A percentile compares a stretch with the other conserved stretches of the same genome.
Conservation (phyloP, 805 yeast genomes). For the Wickerhamiella bombiphila region DNA sequence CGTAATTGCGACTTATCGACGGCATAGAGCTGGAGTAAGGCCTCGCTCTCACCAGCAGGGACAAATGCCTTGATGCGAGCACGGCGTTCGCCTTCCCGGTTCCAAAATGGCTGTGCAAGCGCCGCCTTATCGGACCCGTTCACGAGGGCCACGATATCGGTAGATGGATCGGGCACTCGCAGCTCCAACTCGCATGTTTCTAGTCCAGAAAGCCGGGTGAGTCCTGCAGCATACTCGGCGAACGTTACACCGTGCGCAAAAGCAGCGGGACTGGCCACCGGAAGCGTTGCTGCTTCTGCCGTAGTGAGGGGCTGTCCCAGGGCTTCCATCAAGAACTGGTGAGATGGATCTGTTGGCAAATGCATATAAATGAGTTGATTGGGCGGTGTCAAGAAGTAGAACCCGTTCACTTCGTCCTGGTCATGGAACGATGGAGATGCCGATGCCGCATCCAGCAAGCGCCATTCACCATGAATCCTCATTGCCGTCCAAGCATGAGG, state of each 20-base stretch:
- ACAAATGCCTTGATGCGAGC: constrained; percentile 70
- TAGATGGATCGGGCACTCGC: constrained; percentile 44
- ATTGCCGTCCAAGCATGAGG: constrained; percentile 83
- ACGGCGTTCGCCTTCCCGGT: constrained; percentile 39
- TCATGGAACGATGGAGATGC: constrained; percentile 41
- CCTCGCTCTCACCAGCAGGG: constrained; percentile 55
- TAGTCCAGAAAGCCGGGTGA: constrained; percentile 54
- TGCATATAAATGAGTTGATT: constrained; percentile 66
- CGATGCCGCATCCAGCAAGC: constrained; percentile 58
- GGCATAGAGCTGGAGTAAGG: constrained; percentile 57
- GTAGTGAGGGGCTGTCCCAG: constrained; percentile 65
- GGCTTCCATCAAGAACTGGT: constrained; percentile 48
- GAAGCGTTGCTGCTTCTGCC: constrained; percentile 61
- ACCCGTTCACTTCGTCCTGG: constrained; percentile 30
- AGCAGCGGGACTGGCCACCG: constrained; percentile 75
- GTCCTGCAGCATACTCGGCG: constrained; percentile 58
- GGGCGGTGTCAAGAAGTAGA: constrained; percentile 71
- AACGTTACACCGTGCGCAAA: constrained; percentile 44
- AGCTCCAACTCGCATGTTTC: constrained; percentile 72
- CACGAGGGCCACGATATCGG: constrained; percentile 46
- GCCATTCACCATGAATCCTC: constrained; percentile 49
- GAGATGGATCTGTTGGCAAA: constrained; percentile 60
- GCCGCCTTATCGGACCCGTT: constrained; percentile 35
- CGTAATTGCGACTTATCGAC: constrained; percentile 7
- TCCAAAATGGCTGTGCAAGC: constrained; percentile 66